These are phyloP conservation scores for Colletotrichum cordylinicola DNA, from an alignment of 2,329 filamentous ascomycete species.

Conservation along the genomic window DNA sequence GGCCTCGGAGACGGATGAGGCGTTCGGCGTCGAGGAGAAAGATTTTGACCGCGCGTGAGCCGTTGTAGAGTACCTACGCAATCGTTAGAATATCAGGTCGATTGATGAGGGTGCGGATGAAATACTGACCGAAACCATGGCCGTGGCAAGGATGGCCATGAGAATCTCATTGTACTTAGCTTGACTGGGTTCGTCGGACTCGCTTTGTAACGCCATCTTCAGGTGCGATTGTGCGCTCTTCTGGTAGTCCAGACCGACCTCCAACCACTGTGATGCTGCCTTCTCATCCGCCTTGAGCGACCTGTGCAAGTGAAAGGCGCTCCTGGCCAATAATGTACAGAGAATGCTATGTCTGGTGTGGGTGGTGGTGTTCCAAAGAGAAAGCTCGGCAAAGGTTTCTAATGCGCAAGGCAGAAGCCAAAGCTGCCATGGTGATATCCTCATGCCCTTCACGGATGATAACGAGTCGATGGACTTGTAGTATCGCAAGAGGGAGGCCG, in stretches of 20 bases:
- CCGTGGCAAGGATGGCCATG: constrained; percentile 44
- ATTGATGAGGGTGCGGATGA: accelerated
- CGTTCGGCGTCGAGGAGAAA: constrained; percentile 47
- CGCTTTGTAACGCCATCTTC: constrained; percentile 37
- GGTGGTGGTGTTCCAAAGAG: constrained; percentile 42
- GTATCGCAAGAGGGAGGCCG: constrained; percentile 32
- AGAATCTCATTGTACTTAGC: constrained; percentile 49
- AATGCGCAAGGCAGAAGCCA: constrained; percentile 47
- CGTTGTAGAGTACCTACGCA: constrained; percentile 2
- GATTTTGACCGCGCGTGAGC: constrained; percentile 7
- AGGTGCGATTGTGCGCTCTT: constrained; percentile 34
- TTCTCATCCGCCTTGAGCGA: neutral
- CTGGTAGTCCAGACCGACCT: constrained; percentile 33
- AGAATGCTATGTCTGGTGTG: constrained; percentile 43
- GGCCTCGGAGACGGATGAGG: constrained; percentile 43
- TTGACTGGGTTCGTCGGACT: constrained; percentile 35
- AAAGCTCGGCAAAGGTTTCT: constrained; percentile 45
- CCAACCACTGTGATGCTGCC: constrained; percentile 30
- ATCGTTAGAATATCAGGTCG: neutral
- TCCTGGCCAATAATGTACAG: constrained; percentile 44
- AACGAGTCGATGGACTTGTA: constrained; percentile 35
- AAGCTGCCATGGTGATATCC: constrained; percentile 49
- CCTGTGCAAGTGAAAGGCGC: constrained; percentile 44
- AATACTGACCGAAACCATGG: constrained; percentile 25
- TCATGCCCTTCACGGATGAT: constrained; percentile 33